These are phyloP conservation scores for Lasiodiplodia citricola DNA, from an alignment of 2,329 filamentous ascomycete species.

Conservation along the genomic window DNA sequence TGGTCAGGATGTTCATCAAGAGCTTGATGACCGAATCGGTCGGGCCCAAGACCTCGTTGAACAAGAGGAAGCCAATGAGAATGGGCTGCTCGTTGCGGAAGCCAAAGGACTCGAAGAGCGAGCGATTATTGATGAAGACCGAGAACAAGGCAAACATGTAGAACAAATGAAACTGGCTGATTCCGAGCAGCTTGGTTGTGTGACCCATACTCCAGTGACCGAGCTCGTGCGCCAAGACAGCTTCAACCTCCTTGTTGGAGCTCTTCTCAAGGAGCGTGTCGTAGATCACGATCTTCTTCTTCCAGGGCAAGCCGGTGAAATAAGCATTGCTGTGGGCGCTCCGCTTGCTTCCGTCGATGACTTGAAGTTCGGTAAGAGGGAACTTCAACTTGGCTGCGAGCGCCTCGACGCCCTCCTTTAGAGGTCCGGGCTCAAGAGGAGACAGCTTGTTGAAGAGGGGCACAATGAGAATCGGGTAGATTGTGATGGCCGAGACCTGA, in stretches of 20 bases:
- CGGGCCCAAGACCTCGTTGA: conserved; percentile 93
- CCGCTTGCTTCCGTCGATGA: conserved; percentile 91
- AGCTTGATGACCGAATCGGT: conserved; percentile 96
- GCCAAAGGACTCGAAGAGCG: conserved; percentile 88
- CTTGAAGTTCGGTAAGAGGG: conserved; percentile 88
- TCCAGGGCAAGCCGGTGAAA: conserved; percentile 98
- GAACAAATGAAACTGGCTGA: conserved; percentile 84
- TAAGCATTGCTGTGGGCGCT: conserved; percentile 90
- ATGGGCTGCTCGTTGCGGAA: conserved; percentile 84
- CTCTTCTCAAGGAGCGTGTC: conserved; percentile 97
- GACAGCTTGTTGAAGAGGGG: conserved; percentile 98
- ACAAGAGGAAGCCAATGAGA: conserved; percentile 95
- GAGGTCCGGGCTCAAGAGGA: conserved; percentile 81
- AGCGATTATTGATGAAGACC: conserved; percentile 94
- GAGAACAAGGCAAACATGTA: conserved; percentile 97
- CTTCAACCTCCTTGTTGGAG: conserved; percentile 87
- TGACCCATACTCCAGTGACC: conserved; percentile 97
- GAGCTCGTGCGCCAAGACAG: conserved; percentile 92
- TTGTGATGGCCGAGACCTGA: conserved; percentile 92
- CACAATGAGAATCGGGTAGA: conserved; percentile 92
- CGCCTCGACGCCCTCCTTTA: conserved; percentile 87
- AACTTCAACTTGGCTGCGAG: conserved; percentile 86
- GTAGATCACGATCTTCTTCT: conserved; percentile 99
- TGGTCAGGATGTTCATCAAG: conserved; percentile 92
- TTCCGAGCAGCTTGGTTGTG: conserved; percentile 87